Percentiles rank a stretch among this genome's conserved stretches.
phyloP scores from a whole-genome alignment of 2,329 filamentous ascomycete species.

The Aspergillus ochraceus region DNA sequence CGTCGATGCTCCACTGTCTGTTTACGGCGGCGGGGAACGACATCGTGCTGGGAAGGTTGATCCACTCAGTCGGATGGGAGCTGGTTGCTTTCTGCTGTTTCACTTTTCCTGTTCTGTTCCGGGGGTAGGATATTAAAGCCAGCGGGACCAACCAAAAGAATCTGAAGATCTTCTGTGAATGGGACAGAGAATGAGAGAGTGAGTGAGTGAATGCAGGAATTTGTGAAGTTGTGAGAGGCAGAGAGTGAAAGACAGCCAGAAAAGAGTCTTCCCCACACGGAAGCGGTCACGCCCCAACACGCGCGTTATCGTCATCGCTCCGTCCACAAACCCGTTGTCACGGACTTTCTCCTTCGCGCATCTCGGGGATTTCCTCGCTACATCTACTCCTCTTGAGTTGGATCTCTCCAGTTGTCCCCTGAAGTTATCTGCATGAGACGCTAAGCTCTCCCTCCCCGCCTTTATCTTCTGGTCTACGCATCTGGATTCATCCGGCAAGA shows the following conservation, averaged over 20 bases:
- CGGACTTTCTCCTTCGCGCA: background rate
- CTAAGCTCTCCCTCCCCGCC: background rate
- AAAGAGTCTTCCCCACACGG: slow-evolving; percentile 16
- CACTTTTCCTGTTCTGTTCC: background rate
- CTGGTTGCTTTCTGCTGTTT: background rate
- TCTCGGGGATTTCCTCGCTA: background rate
- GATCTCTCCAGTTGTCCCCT: background rate
- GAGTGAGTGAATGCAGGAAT: background rate
- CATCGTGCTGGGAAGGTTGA: background rate
- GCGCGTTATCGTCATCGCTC: slow-evolving; percentile 17
- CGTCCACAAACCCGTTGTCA: slow-evolving; percentile 5
- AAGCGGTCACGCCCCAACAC: slow-evolving; percentile 20
- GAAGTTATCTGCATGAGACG: too few species aligned
- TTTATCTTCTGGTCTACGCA: background rate
- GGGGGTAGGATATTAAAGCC: background rate
- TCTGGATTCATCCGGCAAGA: background rate
- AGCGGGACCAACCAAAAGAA: background rate
- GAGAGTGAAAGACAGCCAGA: background rate
- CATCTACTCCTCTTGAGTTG: background rate
- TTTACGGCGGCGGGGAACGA: slow-evolving; percentile 14
- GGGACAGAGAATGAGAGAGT: background rate
- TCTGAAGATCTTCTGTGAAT: background rate
- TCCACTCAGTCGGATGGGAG: background rate
- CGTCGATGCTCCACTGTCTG: slow-evolving; percentile 12
- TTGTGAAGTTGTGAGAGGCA: background rate